Evolutionary conservation across 2,329 filamentous ascomycete species (phyloP), one percentile per base, ranked within the genome.

Genomic region (Ceratocystis huliohia): DNA sequence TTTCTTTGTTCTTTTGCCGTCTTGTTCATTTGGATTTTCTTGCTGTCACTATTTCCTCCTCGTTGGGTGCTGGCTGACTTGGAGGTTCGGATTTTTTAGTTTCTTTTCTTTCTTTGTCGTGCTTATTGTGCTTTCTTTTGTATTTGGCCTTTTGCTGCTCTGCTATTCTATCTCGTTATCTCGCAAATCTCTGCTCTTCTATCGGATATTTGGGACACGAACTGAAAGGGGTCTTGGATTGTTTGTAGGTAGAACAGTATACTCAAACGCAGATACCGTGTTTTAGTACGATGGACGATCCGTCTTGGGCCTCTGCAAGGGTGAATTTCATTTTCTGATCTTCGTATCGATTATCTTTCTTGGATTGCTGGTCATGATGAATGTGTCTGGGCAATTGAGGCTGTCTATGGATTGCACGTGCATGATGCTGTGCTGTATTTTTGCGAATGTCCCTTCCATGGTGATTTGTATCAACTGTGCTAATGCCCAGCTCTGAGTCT

Each of bases 241-340:
- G 17, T 48, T 48, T 10, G 48, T 22, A 53, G n/a, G 48, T 41
- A 41, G 37, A 13, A 41, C 20, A 25, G 48, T 25, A 53, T 25
- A 53, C n/a, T 53, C 10, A 15, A 41, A 41, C 3, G 37, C 37
- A 13, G 37, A 41, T 41, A 41, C 13, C 20, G n/a, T 53, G 48
- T 25, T 53, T 53, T 53, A 25, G 8, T 22, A 53, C 20, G n/a
- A 53, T 13, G 20, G 8, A 20, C 10, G 46, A 5, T 4, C 13
- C 13, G 10, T 15, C 10, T 41, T 41, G 4, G 15, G 37, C 37
- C 37, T 41, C 37, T 13, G 10, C 3, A 13, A 41, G 10, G 37
- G 10, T 15, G 3, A 30, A 57, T 41, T 41, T 64, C 63, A 46
- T n/a, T 66, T 44, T 30, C 41, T 30, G 44, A 61, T 61, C n/a